phyloP scores from a whole-genome alignment of 495 filamentous ascomycete genomes.

The Xylaria acuta region DNA sequence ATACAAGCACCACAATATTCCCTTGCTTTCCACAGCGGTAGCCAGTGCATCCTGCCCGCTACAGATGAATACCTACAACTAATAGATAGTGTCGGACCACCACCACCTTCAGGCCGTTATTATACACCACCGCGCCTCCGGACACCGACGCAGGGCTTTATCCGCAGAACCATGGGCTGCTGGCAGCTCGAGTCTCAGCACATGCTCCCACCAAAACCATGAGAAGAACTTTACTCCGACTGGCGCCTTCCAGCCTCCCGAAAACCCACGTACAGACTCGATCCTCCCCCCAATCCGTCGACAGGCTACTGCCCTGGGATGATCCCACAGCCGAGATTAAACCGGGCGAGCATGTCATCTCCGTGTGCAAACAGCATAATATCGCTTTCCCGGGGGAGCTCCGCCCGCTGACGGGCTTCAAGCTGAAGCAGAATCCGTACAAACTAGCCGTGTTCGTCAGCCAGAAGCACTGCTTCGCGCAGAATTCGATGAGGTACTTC shows the following conservation, averaged over 20 bases:
- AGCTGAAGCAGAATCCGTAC: constrained; percentile 12
- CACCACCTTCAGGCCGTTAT: background rate
- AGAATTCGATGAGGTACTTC: constrained; percentile 40
- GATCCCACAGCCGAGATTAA: background rate
- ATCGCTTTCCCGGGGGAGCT: constrained; percentile 26
- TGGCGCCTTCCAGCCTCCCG: constrained; percentile 14
- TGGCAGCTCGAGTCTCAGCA: background rate
- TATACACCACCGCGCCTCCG: background rate
- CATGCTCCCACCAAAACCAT: constrained; percentile 24
- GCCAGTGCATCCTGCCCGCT: too few species aligned
- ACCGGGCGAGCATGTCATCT: constrained; percentile 29
- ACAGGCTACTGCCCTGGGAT: background rate
- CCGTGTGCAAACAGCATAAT: constrained; percentile 23
- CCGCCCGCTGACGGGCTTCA: constrained; percentile 1
- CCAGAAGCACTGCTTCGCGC: constrained; percentile 32
- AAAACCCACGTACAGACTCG: background rate
- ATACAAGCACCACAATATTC: background rate
- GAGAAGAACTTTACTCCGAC: constrained; percentile 27
- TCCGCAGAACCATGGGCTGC: constrained; percentile 6
- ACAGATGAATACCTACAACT: background rate
- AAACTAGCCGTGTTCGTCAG: constrained; percentile 18
- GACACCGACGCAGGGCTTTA: background rate
- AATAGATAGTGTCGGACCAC: background rate
- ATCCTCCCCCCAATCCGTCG: background rate
- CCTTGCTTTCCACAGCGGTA: background rate